These are phyloP conservation scores for Tuber aestivum DNA, from an alignment of 495 filamentous ascomycete species.

Conservation along the genomic window DNA sequence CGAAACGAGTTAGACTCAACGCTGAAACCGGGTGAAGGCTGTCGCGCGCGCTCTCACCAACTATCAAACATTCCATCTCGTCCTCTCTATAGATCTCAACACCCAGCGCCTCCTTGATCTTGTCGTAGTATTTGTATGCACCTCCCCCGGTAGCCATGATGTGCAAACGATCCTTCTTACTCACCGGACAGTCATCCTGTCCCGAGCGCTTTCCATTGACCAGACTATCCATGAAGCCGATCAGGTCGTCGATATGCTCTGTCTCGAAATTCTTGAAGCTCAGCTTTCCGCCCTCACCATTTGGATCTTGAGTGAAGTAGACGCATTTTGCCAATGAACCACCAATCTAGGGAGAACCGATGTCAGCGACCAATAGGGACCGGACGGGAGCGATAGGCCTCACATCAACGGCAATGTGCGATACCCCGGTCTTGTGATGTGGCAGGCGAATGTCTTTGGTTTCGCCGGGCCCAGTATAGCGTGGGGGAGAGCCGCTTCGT, in stretches of 20 bases:
- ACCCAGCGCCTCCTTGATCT: constrained; percentile 69
- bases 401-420: constrained; percentile 95
- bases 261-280: constrained; percentile 97
- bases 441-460: constrained; percentile 91
- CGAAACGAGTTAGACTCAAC: constrained; percentile 7
- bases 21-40: background rate
- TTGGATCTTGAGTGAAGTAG: constrained; percentile 86
- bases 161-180: constrained; percentile 52
- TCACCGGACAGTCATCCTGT: constrained; percentile 44
- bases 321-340: constrained; percentile 92
- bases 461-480: constrained; percentile 57
- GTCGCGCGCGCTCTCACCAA: constrained; percentile 53
- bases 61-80: constrained; percentile 98
- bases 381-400: constrained; percentile 42
- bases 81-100: constrained; percentile 88
- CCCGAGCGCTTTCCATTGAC: constrained; percentile 57
- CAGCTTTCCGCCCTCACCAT: constrained; percentile 77
- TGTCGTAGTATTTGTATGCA: constrained; percentile 91
- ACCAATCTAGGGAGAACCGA: constrained; percentile 61
- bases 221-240: constrained; percentile 77
- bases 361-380: constrained; percentile 3
- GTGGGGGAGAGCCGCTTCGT: constrained; percentile 47
- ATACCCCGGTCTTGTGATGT: constrained; percentile 85
- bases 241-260: constrained; percentile 80
- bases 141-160: constrained; percentile 95